Conservation (phyloP, 768 basidiomycete species). For the Boletus subparvulus region DNA sequence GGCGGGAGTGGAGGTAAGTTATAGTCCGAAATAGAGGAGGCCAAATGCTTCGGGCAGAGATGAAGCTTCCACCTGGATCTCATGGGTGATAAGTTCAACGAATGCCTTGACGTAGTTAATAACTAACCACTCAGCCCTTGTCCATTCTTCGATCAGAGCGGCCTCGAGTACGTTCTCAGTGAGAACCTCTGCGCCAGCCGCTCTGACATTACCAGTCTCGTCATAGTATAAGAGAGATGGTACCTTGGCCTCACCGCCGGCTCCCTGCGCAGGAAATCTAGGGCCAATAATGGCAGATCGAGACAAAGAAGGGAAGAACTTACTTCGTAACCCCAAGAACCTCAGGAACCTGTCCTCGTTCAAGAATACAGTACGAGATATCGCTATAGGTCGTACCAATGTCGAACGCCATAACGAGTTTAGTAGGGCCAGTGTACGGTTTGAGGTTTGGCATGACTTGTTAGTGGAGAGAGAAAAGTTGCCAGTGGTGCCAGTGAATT, state of each 20-base stretch:
- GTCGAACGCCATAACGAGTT: slow-evolving; percentile 46
- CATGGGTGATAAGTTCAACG: background rate
- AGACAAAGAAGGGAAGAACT: background rate
- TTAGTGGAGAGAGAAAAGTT: background rate
- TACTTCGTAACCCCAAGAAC: slow-evolving; percentile 8
- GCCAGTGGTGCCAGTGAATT: background rate
- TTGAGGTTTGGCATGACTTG: slow-evolving; percentile 5
- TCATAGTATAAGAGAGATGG: slow-evolving; percentile 47
- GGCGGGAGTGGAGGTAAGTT: slow-evolving; percentile 31
- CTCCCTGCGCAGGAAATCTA: slow-evolving; percentile 41
- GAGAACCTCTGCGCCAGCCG: slow-evolving; percentile 42
- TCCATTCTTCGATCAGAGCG: slow-evolving; percentile 33
- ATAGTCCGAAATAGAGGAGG: slow-evolving; percentile 9
- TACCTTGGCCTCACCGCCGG: slow-evolving; percentile 44
- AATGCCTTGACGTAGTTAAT: too few species aligned
- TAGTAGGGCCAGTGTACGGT: slow-evolving; percentile 9
- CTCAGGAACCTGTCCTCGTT: slow-evolving; percentile 4
- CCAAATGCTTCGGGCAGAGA: slow-evolving; percentile 15
- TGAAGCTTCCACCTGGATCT: slow-evolving; percentile 27
- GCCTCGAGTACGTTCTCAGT: slow-evolving; percentile 30
- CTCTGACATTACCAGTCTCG: slow-evolving; percentile 32
- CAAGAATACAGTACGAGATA: slow-evolving; percentile 34
- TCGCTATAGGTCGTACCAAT: slow-evolving; percentile 48
- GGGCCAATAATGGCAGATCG: background rate
- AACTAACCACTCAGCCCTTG: slow-evolving; percentile 20